Evolutionary conservation across 768 basidiomycete species (phyloP).

Genomic region (Candolleomyces eurysporus): DNA sequence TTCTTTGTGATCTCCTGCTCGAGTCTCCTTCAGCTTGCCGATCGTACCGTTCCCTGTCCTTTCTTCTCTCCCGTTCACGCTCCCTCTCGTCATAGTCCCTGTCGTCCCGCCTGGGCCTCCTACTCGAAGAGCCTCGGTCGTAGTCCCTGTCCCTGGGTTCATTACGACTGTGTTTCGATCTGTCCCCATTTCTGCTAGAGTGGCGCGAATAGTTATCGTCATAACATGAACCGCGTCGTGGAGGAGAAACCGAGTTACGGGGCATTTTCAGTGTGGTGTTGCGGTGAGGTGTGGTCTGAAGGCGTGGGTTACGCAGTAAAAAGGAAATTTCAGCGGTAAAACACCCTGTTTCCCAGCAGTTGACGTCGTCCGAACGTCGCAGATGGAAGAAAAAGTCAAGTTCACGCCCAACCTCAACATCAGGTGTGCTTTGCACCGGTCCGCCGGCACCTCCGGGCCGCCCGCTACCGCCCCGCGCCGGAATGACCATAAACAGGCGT

Average conservation of each 20-base stretch:
- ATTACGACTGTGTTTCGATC: background rate
- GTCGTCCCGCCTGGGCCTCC: background rate
- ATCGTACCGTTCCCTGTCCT: conserved; percentile 46
- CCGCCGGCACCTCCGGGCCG: no score
- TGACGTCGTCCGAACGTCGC: no score
- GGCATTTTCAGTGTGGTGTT: conserved; percentile 11
- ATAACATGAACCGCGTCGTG: conserved; percentile 17
- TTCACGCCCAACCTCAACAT: no score
- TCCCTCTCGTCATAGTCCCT: conserved; percentile 34
- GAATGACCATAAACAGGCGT: no score
- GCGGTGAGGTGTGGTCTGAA: background rate
- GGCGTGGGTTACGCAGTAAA: no score
- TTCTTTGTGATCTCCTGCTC: conserved; percentile 29
- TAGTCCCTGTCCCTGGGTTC: conserved; percentile 2
- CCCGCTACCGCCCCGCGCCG: no score
- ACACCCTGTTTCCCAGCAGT: no score
- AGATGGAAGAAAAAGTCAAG: no score
- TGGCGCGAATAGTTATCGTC: conserved; percentile 9
- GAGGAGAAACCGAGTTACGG: conserved; percentile 16
- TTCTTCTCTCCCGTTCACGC: conserved; percentile 39
- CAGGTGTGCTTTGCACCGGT: no score
- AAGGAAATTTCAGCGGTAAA: no score
- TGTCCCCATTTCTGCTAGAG: conserved; percentile 1
- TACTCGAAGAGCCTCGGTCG: conserved; percentile 3
- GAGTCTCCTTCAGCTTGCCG: conserved; percentile 15